Evolutionary conservation across 2,329 filamentous ascomycete species (phyloP).

Genomic region (Thermoascus crustaceus): DNA sequence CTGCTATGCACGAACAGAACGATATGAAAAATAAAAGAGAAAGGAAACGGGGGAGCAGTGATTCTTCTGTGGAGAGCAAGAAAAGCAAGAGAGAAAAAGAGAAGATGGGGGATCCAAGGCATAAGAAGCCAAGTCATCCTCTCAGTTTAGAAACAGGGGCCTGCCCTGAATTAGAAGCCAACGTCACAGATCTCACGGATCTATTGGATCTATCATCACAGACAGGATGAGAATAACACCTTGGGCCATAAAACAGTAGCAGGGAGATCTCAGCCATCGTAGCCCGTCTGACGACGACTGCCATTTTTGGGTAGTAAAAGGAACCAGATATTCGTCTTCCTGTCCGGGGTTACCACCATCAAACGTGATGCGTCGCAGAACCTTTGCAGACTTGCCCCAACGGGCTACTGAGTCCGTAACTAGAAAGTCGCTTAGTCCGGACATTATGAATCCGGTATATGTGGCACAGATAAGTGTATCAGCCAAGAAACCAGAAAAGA

Average conservation of each 20-base stretch:
- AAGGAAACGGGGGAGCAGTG: neutral
- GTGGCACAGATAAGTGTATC: no score
- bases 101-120: neutral
- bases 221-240: no score
- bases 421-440: neutral
- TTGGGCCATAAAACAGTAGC: no score
- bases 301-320: neutral
- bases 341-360: neutral
- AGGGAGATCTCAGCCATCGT: neutral
- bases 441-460: neutral
- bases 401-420: neutral
- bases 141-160: neutral
- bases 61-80: neutral
- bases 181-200: conserved; percentile 3
- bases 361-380: neutral
- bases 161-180: neutral
- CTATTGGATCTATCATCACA: no score
- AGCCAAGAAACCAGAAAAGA: no score
- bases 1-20: neutral
- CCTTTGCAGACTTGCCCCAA: neutral
- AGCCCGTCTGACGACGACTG: neutral
- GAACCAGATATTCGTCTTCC: neutral
- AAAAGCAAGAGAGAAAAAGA: neutral
- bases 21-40: neutral
- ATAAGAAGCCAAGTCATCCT: neutral